Conservation (phyloP, 352 stramenopile genomes). For the Aphanomyces invadans region DNA sequence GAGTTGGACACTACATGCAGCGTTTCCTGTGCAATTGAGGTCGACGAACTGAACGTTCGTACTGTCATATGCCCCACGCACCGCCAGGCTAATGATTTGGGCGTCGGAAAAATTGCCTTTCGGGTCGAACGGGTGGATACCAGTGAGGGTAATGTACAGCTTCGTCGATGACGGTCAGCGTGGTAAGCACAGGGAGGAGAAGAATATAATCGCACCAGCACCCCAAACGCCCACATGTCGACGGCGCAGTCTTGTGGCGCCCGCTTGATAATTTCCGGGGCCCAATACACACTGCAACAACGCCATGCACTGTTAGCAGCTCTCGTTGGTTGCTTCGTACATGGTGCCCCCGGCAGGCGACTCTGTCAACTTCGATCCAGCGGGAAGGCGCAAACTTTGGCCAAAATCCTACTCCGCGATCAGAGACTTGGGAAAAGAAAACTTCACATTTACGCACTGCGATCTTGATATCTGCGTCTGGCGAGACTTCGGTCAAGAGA, state of each 20-base stretch:
- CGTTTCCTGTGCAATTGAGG: not conserved
- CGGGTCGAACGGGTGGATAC: conserved; percentile 68
- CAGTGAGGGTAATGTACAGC: conserved; percentile 68
- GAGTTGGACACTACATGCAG: conserved; percentile 43
- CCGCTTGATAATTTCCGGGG: conserved; percentile 63
- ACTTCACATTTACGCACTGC: too few species aligned
- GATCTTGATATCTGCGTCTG: conserved; percentile 57
- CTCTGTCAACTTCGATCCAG: conserved; percentile 44
- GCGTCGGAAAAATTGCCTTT: conserved; percentile 60
- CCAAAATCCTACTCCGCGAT: conserved; percentile 52
- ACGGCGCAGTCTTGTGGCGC: conserved; percentile 61
- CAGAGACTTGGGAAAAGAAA: not conserved
- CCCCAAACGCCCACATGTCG: conserved; percentile 76
- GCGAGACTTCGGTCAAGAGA: conserved; percentile 47
- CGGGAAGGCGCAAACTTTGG: conserved; percentile 38
- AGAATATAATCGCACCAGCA: conserved; percentile 39
- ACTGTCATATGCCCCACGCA: conserved; percentile 55
- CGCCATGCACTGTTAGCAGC: too few species aligned
- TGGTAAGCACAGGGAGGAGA: too few species aligned
- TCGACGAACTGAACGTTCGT: not conserved
- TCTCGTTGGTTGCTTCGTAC: conserved; percentile 31
- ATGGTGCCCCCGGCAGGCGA: conserved; percentile 53
- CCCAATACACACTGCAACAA: conserved; percentile 55
- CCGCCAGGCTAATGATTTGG: conserved; percentile 56
- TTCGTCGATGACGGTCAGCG: conserved; percentile 20